These are phyloP conservation scores for Claviceps digitariae DNA, from an alignment of 2,329 filamentous ascomycete genomes.

Conservation along the genomic window DNA sequence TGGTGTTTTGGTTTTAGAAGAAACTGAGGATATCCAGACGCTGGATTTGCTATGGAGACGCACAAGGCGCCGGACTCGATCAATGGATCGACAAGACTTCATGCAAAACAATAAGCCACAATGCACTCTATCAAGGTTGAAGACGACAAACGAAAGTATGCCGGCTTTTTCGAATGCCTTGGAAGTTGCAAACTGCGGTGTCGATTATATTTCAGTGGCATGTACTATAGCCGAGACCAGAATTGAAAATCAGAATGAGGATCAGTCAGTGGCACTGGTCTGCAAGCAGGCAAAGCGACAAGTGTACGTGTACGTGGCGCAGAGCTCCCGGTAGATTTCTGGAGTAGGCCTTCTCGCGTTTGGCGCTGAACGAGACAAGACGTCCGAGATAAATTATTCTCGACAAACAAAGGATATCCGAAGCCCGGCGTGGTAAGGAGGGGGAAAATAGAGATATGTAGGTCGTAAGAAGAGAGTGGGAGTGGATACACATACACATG, in stretches of 20 bases:
- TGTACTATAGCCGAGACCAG: not conserved
- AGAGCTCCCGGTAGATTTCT: not conserved
- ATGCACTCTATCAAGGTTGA: not conserved
- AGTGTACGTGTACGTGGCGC: not conserved
- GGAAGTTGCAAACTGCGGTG: not conserved
- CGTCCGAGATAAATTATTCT: not conserved
- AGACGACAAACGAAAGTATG: not conserved
- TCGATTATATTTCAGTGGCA: not conserved
- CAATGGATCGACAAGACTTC: not conserved
- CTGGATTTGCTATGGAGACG: not conserved
- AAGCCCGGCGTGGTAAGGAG: not conserved
- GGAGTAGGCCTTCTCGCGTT: not conserved
- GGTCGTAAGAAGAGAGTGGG: conserved; percentile 12
- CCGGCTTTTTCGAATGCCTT: not conserved
- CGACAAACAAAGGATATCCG: not conserved
- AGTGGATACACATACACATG: conserved; percentile 22
- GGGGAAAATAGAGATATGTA: conserved; percentile 11
- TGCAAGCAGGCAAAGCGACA: not conserved
- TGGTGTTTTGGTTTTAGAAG: not conserved
- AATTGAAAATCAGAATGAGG: not conserved
- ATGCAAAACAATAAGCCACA: not conserved
- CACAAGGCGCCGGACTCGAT: not conserved
- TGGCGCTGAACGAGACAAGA: not conserved
- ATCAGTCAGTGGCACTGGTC: not conserved
- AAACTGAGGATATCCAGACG: not conserved